These are phyloP conservation scores for Sporothrix mexicana DNA, from an alignment of 2,329 filamentous ascomycete species.

Conservation along the genomic window DNA sequence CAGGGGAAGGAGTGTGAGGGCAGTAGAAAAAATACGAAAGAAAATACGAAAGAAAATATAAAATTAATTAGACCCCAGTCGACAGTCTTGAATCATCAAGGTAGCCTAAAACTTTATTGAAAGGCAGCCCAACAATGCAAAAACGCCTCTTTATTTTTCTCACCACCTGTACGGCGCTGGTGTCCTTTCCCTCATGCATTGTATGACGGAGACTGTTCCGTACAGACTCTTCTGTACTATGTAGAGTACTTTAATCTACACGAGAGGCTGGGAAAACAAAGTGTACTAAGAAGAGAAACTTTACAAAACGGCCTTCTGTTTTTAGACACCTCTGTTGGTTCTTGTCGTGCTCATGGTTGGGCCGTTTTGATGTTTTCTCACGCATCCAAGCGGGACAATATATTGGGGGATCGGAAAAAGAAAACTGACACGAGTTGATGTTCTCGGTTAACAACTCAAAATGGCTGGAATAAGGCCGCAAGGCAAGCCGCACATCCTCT, in stretches of 20 bases:
- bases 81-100: neutral
- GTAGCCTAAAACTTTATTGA: neutral
- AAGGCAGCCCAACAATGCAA: neutral
- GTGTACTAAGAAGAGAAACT: too few relatives aligned
- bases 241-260: neutral
- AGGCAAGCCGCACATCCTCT: neutral
- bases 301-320: neutral
- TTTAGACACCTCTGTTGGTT: constrained; percentile 1
- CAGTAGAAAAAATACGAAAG: neutral
- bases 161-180: neutral
- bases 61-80: neutral
- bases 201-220: constrained; percentile 10
- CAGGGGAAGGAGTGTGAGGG: neutral
- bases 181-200: neutral
- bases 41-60: neutral
- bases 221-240: neutral
- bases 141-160: neutral
- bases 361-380: neutral
- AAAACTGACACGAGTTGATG: too few relatives aligned
- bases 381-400: neutral
- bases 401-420: neutral
- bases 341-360: neutral
- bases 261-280: neutral
- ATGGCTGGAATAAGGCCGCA: neutral
- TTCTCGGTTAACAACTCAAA: constrained; percentile 12